phyloP scores from a whole-genome alignment of 768 basidiomycete genomes.

The Suillus luteus region DNA sequence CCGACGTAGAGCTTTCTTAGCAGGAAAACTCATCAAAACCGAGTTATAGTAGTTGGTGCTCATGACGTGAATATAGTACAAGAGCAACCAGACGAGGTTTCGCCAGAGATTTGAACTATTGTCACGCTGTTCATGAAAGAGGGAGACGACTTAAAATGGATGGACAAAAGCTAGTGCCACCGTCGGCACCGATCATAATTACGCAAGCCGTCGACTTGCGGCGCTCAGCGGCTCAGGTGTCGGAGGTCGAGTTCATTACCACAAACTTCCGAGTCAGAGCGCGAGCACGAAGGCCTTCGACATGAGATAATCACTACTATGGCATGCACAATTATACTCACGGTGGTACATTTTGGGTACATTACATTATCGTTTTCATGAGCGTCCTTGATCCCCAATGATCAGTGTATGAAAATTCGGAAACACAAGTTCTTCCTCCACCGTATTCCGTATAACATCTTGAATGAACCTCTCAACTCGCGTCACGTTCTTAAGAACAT shows the following conservation, averaged over 20 bases:
- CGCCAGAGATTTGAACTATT: too few species aligned
- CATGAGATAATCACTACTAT: constrained; percentile 85
- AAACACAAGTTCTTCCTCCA: constrained; percentile 95
- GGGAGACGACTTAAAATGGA: too few species aligned
- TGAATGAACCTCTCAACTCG: constrained; percentile 95
- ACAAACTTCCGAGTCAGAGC: constrained; percentile 79
- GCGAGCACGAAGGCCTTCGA: constrained; percentile 93
- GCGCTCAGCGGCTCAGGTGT: too few species aligned
- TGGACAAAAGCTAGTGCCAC: too few species aligned
- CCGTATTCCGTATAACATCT: constrained; percentile 90
- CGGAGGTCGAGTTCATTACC: constrained; percentile 77
- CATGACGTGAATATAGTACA: too few species aligned
- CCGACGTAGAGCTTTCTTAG: background rate
- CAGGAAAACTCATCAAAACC: too few species aligned
- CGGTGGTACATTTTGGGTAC: too few species aligned
- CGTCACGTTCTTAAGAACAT: constrained; percentile 93
- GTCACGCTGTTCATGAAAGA: too few species aligned
- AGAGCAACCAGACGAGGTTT: too few species aligned
- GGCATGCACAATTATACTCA: constrained; percentile 17
- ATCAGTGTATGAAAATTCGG: constrained; percentile 90
- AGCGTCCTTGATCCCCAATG: constrained; percentile 42
- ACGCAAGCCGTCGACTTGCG: too few species aligned
- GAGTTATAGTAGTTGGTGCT: too few species aligned
- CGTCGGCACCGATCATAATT: constrained; percentile 22
- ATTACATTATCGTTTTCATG: constrained; percentile 3